Base-by-base conservation (phyloP, 164 flowering plant species). In the Piper betle region DNA sequence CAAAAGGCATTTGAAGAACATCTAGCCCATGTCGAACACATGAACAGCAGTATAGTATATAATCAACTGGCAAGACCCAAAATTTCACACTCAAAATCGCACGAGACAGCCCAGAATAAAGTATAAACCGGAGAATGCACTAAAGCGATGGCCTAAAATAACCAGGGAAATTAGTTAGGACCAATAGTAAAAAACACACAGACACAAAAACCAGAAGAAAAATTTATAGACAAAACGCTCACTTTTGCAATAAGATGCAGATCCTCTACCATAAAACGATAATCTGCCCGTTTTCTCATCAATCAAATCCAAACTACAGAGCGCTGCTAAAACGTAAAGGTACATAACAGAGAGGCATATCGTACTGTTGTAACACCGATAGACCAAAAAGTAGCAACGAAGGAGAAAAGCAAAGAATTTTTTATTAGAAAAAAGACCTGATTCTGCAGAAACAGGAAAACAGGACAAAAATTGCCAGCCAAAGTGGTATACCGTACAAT, bases 241-340 rank as follows among this genome's bases (percentile, higher is more conserved):
- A 60, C 39, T 61, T 57, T 61, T 53, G 50, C 19, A 11, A 70
- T 70, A 71, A 57, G 54, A 61, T 62, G 61, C 62, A 39, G 15
- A 73, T 71, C 78, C 75, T 69, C 70, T 80, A 67, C 78, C 72
- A 74, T 64, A 76, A 74, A 66, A 78, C 74, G 68, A 73, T 74
- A 72, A 69, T 74, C 76, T 72, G 58, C 9, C 9, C 17, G 6
- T n/a, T 33, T 50, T 37, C 16, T 33, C 63, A 37, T 16, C 38
- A 50, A 57, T 37, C 15, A 52, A 37, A 50, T 4, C 40, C 37
- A n/a, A n/a, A n/a, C n/a, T n/a, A n/a, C n/a, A n/a, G n/a, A n/a
- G n/a, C n/a, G n/a, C n/a, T n/a, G n/a, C 12, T 43, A 43, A 7
- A 43, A 43, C 12, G 12, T 12, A 56, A 53, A 59, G 57, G 68